These are phyloP conservation scores for Physaria fendleri DNA, from an alignment of 345 rosid species.

Conservation along the genomic window DNA sequence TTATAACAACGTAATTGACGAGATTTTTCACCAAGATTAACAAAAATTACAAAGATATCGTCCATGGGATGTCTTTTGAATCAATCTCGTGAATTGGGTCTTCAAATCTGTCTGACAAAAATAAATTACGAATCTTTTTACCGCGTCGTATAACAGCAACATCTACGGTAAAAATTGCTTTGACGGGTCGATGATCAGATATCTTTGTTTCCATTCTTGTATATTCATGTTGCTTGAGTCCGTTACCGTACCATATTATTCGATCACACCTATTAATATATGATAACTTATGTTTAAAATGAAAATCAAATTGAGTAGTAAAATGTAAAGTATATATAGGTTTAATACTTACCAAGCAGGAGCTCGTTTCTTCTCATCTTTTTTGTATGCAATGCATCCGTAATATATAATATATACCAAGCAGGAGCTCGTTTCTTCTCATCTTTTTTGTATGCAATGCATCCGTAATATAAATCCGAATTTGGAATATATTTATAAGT, in stretches of 20 bases:
- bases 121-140: slow-evolving; percentile 35
- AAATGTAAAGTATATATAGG: background rate
- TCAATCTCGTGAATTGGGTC: slow-evolving; percentile 18
- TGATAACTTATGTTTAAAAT: too few species aligned
- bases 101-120: slow-evolving; percentile 54
- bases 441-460: slow-evolving; percentile 38
- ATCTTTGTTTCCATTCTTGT: slow-evolving; percentile 56
- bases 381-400: slow-evolving; percentile 44
- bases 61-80: slow-evolving; percentile 26
- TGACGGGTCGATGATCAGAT: slow-evolving; percentile 81
- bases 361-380: slow-evolving; percentile 56
- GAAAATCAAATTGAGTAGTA: too few species aligned
- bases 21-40: background rate
- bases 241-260: slow-evolving; percentile 63
- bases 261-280: slow-evolving; percentile 51
- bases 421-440: slow-evolving; percentile 60
- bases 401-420: too few species aligned
- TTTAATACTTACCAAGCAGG: slow-evolving; percentile 66
- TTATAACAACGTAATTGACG: slow-evolving; percentile 1
- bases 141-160: slow-evolving; percentile 25
- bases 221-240: slow-evolving; percentile 57
- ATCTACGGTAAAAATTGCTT: slow-evolving; percentile 50
- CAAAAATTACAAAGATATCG: slow-evolving; percentile 20
- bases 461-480: slow-evolving; percentile 60
- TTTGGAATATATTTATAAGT: slow-evolving; percentile 68